Evolutionary conservation across 2,329 filamentous ascomycete species (phyloP), one percentile per base, ranked within the genome.

Genomic region (Arthrinium phaeospermum): DNA sequence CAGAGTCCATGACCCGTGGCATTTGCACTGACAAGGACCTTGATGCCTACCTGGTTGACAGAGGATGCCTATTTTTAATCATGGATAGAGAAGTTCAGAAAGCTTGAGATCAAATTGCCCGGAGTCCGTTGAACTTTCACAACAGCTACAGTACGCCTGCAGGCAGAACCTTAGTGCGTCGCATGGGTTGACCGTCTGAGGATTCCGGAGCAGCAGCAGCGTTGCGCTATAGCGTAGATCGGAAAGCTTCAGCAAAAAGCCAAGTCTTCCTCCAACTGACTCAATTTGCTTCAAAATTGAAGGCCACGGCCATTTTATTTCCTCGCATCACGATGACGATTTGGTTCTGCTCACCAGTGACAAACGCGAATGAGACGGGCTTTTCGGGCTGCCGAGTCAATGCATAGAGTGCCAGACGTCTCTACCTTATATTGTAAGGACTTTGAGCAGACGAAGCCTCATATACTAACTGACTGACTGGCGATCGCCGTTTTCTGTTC

Each of bases 181-280:
- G 37, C 7, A 41, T 57, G 12, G 24, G 4, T 24, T 34, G 57
- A n/a, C 34, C 57, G 34, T 41, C 57, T 64, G 57, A 64, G 57
- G 57, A 64, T 41, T 64, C 57, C 57, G 57, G 57, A 64, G 57
- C 57, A 64, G 27, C 57, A 64, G 27, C 2, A 30, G 30, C 34
- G 57, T 64, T 19, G 41, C 34, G 57, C 57, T 64, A 24, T 37
- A 22, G 30, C 22, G 57, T 34, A 64, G 57, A 64, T 64, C 19
- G 57, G 34, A 41, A 64, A 64, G 57, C 57, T 64, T 64, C 57
- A 64, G 57, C 30, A 10, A 41, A 30, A 64, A 37, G 57, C 57
- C 57, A 64, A 41, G 30, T 64, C 34, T 14, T 19, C 8, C 49
- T 5, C 49, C 16, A 61, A 61, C 30, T 61, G 53, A 61, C 53